Percentiles rank a stretch among this genome's conserved stretches.
Conservation (phyloP, 441 rosid species). For the Pelargonium cotyledonis region DNA sequence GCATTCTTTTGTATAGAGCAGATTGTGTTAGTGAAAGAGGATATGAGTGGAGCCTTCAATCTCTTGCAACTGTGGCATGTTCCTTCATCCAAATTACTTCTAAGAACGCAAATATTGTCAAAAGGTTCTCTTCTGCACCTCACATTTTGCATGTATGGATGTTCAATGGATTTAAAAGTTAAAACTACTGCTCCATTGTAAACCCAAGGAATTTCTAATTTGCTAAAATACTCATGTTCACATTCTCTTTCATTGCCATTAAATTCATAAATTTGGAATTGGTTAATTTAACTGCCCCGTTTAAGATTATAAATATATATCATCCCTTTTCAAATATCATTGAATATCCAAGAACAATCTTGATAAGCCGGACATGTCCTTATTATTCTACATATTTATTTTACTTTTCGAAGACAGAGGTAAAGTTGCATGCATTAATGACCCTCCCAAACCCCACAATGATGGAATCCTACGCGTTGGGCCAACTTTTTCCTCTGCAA, state of each 20-base stretch:
- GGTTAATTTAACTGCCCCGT: neutral
- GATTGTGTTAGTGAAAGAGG: neutral
- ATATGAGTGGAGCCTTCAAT: constrained; percentile 26
- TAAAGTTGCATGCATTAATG: too few species aligned
- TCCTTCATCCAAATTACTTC: constrained; percentile 24
- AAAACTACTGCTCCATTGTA: neutral
- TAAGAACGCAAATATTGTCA: constrained; percentile 14
- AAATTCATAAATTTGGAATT: neutral
- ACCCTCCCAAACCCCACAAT: too few species aligned
- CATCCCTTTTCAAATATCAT: neutral
- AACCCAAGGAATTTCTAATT: neutral
- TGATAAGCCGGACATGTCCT: neutral
- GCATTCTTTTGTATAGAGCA: neutral
- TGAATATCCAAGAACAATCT: neutral
- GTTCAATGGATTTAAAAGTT: neutral
- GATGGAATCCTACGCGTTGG: too few species aligned
- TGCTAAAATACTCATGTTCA: neutral
- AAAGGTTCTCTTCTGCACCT: constrained; percentile 20
- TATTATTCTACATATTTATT: neutral
- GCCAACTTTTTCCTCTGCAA: neutral
- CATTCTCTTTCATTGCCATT: neutral
- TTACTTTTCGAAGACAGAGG: neutral
- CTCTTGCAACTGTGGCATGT: constrained; percentile 29
- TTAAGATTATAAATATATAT: neutral
- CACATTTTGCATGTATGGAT: neutral